A percentile compares a stretch with the other conserved stretches of the same genome.
phyloP scores from a whole-genome alignment of 257 asterid species.

The Nicotiana tomentosiformis region DNA sequence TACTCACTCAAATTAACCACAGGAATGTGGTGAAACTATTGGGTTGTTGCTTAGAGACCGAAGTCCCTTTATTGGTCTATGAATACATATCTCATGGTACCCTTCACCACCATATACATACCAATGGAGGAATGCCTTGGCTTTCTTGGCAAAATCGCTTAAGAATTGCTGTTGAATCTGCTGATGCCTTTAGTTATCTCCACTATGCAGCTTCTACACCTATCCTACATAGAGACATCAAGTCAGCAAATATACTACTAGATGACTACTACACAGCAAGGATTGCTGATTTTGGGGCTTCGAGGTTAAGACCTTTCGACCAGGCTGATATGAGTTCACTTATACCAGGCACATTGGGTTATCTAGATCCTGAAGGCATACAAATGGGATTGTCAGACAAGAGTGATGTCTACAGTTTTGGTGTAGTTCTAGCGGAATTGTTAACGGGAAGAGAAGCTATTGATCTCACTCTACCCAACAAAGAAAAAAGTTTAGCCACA shows the following conservation, averaged over 20 bases:
- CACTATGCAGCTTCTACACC: neutral
- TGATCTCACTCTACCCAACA: neutral
- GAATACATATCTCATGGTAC: neutral
- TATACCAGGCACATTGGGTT: neutral
- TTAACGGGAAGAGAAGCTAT: neutral
- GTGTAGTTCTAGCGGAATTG: neutral
- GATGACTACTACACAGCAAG: neutral
- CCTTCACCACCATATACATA: neutral
- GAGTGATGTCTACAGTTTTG: neutral
- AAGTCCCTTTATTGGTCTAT: neutral
- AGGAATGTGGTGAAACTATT: neutral
- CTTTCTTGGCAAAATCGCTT: neutral
- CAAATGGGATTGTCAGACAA: neutral
- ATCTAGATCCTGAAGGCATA: neutral
- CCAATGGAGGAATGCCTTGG: neutral
- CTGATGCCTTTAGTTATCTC: neutral
- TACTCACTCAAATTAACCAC: neutral
- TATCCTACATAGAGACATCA: neutral
- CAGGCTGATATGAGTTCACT: neutral
- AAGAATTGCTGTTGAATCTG: neutral
- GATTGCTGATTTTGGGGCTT: neutral
- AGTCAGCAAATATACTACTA: neutral
- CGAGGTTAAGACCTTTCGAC: neutral
- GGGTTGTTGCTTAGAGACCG: neutral
- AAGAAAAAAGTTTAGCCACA: neutral